Evolutionary conservation across 495 filamentous ascomycete genomes (phyloP).

Genomic region (Amniculicola lignicola): DNA sequence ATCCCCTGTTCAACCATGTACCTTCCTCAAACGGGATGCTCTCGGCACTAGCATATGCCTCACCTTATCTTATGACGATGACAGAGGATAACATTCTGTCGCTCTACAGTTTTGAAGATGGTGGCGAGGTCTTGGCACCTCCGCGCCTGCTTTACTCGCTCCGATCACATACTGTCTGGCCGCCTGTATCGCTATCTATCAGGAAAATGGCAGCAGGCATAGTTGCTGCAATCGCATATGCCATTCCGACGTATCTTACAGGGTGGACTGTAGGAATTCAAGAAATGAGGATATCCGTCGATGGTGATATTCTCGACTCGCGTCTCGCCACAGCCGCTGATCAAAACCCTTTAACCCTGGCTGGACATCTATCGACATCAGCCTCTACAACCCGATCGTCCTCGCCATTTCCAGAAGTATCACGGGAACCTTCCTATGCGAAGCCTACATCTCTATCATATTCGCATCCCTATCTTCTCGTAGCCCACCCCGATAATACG

Average conservation of each 20-base stretch:
- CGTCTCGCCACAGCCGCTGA: slow-evolving; percentile 52
- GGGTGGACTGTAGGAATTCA: slow-evolving; percentile 92
- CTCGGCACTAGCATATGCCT: slow-evolving; percentile 69
- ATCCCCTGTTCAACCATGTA: slow-evolving; percentile 52
- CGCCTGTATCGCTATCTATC: slow-evolving; percentile 76
- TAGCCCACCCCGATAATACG: slow-evolving; percentile 88
- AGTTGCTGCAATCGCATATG: slow-evolving; percentile 81
- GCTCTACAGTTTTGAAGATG: slow-evolving; percentile 59
- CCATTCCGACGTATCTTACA: slow-evolving; percentile 59
- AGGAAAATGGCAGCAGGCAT: slow-evolving; percentile 58
- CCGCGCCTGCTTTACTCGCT: slow-evolving; percentile 73
- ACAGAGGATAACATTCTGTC: slow-evolving; percentile 69
- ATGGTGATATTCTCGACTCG: slow-evolving; percentile 54
- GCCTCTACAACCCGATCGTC: slow-evolving; percentile 25
- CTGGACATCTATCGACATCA: slow-evolving; percentile 5
- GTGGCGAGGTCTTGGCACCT: slow-evolving; percentile 34
- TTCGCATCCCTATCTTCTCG: slow-evolving; percentile 86
- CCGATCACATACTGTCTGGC: slow-evolving; percentile 73
- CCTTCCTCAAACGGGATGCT: slow-evolving; percentile 60
- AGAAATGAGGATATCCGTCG: slow-evolving; percentile 65
- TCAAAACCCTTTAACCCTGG: slow-evolving; percentile 40
- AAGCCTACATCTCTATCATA: slow-evolving; percentile 77
- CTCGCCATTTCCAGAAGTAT: slow-evolving; percentile 7
- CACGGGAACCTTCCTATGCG: not conserved
- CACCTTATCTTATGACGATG: slow-evolving; percentile 76